These are phyloP conservation scores for Colletotrichum sp. DNA, from an alignment of 2,329 filamentous ascomycete genomes.

Conservation along the genomic window DNA sequence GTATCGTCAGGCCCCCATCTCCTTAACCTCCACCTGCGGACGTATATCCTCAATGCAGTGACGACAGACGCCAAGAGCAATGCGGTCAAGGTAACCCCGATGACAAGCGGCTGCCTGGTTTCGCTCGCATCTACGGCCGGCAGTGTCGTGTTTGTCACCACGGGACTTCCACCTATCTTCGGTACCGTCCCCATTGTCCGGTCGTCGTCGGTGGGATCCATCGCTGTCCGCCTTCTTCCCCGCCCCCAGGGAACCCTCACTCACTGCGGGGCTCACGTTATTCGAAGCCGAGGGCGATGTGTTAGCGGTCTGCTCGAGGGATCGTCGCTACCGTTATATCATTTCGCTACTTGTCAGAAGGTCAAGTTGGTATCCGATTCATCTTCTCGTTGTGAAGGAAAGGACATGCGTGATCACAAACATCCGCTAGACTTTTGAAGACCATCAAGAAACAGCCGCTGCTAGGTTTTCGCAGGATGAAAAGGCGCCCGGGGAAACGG, in stretches of 20 bases:
- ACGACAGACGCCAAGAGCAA: background rate
- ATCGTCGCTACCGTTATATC: background rate
- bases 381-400: background rate
- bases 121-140: background rate
- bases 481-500: background rate
- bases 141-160: background rate
- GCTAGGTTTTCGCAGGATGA: background rate
- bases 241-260: background rate
- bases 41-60: background rate
- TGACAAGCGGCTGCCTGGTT: background rate
- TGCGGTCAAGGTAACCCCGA: background rate
- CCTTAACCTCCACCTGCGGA: background rate
- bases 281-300: background rate
- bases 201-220: background rate
- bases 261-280: background rate
- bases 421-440: background rate
- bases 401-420: background rate
- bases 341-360: background rate
- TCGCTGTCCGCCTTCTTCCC: background rate
- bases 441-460: background rate
- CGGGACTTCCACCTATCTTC: background rate
- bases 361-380: background rate
- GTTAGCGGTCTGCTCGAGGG: background rate
- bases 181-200: too few species aligned
- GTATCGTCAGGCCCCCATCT: constrained; percentile 11